Evolutionary conservation across 805 yeast species (phyloP).

Genomic region (Hanseniaspora lachancei): DNA sequence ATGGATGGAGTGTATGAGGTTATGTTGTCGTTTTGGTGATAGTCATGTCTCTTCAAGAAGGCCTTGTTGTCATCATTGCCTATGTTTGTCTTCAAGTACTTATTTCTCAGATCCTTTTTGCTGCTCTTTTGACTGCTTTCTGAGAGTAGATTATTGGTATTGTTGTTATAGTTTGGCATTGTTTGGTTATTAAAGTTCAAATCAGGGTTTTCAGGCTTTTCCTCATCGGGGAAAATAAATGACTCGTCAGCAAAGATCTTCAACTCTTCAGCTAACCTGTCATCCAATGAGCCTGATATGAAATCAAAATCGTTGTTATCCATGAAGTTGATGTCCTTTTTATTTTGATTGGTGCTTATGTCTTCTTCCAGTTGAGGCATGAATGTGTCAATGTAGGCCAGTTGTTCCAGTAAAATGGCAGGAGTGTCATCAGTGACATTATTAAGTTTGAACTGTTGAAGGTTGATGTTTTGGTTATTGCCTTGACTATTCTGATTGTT

Average conservation of each 20-base stretch:
- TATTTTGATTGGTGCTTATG: slow-evolving; percentile 20
- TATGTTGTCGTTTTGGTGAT: background rate
- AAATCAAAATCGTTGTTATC: background rate
- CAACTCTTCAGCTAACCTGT: slow-evolving; percentile 47
- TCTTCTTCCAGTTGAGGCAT: slow-evolving; percentile 40
- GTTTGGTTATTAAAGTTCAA: slow-evolving; percentile 9
- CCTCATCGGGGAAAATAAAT: slow-evolving; percentile 72
- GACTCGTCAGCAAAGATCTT: slow-evolving; percentile 76
- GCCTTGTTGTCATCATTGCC: slow-evolving; percentile 10
- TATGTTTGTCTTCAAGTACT: slow-evolving; percentile 2
- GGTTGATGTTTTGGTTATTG: background rate
- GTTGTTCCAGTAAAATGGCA: slow-evolving; percentile 49
- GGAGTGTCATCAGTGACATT: slow-evolving; percentile 24
- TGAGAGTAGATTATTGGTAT: background rate
- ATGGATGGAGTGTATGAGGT: slow-evolving; percentile 1
- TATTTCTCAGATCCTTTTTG: slow-evolving; percentile 7
- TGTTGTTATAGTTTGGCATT: slow-evolving; percentile 1
- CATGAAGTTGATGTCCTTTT: slow-evolving; percentile 1
- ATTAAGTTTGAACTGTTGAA: background rate
- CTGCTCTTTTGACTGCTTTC: background rate
- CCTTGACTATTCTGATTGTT: slow-evolving; percentile 14
- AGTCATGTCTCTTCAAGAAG: slow-evolving; percentile 8
- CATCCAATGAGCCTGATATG: slow-evolving; percentile 29
- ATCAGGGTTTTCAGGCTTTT: slow-evolving; percentile 33
- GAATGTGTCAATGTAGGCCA: slow-evolving; percentile 68